Evolutionary conservation across 768 basidiomycete species (phyloP), one percentile per base, ranked within the genome.

Genomic region (Rhizopogon roseolus): DNA sequence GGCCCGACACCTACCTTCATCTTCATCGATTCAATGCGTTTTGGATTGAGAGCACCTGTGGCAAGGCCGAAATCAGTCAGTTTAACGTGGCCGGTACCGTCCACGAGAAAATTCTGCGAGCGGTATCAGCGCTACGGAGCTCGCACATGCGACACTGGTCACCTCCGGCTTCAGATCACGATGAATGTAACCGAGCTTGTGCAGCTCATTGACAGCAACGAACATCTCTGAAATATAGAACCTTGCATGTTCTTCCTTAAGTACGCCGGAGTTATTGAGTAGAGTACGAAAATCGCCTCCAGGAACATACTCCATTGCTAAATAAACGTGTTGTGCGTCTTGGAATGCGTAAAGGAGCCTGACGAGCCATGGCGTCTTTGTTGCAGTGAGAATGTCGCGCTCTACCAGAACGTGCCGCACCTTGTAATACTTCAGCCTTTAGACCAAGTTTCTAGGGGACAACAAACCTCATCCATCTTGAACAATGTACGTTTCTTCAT

Each of bases 141-240:
- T 13, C 6, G 19, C 9, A 49, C 34, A 34, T 32, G 27, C 13
- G 27, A 28, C 19, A 5, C 4, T 1, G 65, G 78, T 49, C 54
- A 94, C 94, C 82, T 98, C 96, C 2, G 96, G 96, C 70, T 98
- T 98, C 48, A 98, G 76, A 73, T 98, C 96, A 54, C 96, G 91
- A 73, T 98, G 97, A 54, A 99, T 94, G 66, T 99, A 99, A 0
- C 97, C 97, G 4, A 99, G 82, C 67, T 94, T 95, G 72, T 99
- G 97, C 34, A 98, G 75, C 67, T 98, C 96, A 54, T 84, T 89
- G 41, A 98, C 94, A 5, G 85, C 87, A 19, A 85, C 86, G 65
- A 98, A 98, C 97, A 99, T 99, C 73, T 99, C 96, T 56, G 88
- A 84, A 63, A 98, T 96, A 70, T 99, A 99, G 68, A 95, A 98